Conservation (phyloP, 2,329 filamentous ascomycete genomes). For the Ascochyta fabae region DNA sequence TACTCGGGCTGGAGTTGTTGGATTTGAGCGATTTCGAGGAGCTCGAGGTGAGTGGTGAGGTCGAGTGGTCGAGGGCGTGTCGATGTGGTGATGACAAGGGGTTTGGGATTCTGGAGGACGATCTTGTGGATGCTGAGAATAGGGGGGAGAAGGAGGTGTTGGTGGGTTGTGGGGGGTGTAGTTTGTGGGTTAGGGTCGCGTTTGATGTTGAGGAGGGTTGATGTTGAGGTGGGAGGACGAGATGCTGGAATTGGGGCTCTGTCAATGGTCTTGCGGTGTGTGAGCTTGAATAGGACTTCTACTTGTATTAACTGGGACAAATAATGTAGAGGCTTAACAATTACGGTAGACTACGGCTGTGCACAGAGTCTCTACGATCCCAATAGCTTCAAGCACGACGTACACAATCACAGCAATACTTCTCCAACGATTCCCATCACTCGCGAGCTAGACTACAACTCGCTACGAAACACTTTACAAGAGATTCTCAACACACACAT, state of each 20-base stretch:
- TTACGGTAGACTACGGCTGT: too few species aligned
- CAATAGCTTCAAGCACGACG: too few species aligned
- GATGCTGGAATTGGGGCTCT: not conserved
- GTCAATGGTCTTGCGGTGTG: too few species aligned
- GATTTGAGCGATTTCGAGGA: constrained; percentile 61
- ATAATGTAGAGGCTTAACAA: too few species aligned
- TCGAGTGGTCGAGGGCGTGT: constrained; percentile 61
- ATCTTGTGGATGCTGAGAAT: constrained; percentile 59
- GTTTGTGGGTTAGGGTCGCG: constrained; percentile 66
- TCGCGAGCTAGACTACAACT: too few species aligned
- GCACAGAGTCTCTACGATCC: too few species aligned
- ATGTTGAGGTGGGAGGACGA: not conserved
- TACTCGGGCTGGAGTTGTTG: constrained; percentile 62
- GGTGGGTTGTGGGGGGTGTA: constrained; percentile 67
- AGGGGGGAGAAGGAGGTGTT: constrained; percentile 65
- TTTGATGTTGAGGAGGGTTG: constrained; percentile 60
- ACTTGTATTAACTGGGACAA: too few species aligned
- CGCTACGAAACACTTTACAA: too few species aligned
- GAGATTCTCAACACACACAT: too few species aligned
- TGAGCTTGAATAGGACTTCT: too few species aligned
- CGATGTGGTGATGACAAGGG: constrained; percentile 65
- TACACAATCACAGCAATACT: too few species aligned
- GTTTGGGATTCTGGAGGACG: constrained; percentile 61
- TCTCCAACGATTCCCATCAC: too few species aligned
- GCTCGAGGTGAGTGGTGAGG: constrained; percentile 7